phyloP scores from a whole-genome alignment of 192 early-diverging fungal species.

The Coemansia sp. region DNA sequence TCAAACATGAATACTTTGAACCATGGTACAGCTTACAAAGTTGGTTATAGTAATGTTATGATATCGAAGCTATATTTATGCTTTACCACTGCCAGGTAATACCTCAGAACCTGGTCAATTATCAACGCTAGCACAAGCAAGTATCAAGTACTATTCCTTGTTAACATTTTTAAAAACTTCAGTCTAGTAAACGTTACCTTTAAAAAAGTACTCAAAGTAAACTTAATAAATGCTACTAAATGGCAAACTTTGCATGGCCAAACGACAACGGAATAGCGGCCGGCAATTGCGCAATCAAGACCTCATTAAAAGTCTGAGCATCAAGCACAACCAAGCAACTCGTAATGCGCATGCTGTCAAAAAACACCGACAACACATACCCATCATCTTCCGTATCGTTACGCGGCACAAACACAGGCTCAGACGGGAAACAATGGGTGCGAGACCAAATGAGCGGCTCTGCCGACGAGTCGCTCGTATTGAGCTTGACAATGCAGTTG shows the following conservation, averaged over 20 bases:
- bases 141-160: no score
- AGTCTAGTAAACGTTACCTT: no score
- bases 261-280: slow-evolving; percentile 69
- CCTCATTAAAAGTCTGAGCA: slow-evolving; percentile 61
- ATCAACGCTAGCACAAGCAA: no score
- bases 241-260: slow-evolving; percentile 57
- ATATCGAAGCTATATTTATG: no score
- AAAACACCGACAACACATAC: slow-evolving; percentile 69
- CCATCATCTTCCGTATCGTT: slow-evolving; percentile 68
- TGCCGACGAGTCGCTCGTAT: slow-evolving; percentile 41
- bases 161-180: no score
- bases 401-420: slow-evolving; percentile 74
- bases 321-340: slow-evolving; percentile 77
- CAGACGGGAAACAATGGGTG: slow-evolving; percentile 71
- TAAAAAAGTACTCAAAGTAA: neutral
- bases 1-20: no score
- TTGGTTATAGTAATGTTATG: no score
- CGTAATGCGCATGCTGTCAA: slow-evolving; percentile 60
- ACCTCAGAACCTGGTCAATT: no score
- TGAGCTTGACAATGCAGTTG: slow-evolving; percentile 58
- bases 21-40: no score
- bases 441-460: slow-evolving; percentile 47
- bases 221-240: slow-evolving; percentile 4
- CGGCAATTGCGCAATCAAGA: slow-evolving; percentile 65
- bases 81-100: no score